phyloP scores from a whole-genome alignment of 2,329 filamentous ascomycete genomes.

The Sporothrix euskadiensis region DNA sequence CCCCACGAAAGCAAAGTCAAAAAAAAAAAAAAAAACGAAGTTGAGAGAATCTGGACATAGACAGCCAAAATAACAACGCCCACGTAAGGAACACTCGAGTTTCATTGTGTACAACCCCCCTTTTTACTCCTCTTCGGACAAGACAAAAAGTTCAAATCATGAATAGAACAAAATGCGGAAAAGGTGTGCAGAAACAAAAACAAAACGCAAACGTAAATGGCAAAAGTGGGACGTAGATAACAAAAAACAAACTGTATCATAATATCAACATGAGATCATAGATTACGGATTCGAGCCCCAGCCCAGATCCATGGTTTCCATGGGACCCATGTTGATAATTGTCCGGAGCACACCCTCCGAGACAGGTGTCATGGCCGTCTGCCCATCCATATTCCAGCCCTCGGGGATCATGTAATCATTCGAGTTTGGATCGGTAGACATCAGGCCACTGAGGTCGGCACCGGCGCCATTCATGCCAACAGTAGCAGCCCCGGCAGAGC shows the following conservation, averaged over 20 bases:
- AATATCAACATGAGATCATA: neutral
- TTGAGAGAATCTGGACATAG: constrained; percentile 1
- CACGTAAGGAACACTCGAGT: neutral
- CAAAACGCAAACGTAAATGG: neutral
- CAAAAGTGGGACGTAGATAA: neutral
- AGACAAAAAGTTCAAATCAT: neutral
- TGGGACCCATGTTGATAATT: constrained; percentile 59
- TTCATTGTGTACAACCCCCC: neutral
- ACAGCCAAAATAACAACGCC: neutral
- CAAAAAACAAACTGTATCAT: neutral
- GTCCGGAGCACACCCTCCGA: constrained; percentile 59
- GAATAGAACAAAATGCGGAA: neutral
- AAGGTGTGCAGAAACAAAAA: neutral
- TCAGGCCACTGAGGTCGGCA: constrained; percentile 24
- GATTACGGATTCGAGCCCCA: constrained; percentile 44
- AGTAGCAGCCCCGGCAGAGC: neutral
- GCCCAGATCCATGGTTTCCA: constrained; percentile 59
- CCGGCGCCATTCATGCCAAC: constrained; percentile 13
- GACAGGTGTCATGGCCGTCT: constrained; percentile 54
- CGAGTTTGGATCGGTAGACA: constrained; percentile 39
- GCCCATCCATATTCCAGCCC: constrained; percentile 48
- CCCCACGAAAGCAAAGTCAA: no score
- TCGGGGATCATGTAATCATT: constrained; percentile 46
- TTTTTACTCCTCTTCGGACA: neutral
- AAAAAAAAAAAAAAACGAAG: neutral